Evolutionary conservation across 768 basidiomycete genomes (phyloP).

Genomic region (Panellus pusillus): DNA sequence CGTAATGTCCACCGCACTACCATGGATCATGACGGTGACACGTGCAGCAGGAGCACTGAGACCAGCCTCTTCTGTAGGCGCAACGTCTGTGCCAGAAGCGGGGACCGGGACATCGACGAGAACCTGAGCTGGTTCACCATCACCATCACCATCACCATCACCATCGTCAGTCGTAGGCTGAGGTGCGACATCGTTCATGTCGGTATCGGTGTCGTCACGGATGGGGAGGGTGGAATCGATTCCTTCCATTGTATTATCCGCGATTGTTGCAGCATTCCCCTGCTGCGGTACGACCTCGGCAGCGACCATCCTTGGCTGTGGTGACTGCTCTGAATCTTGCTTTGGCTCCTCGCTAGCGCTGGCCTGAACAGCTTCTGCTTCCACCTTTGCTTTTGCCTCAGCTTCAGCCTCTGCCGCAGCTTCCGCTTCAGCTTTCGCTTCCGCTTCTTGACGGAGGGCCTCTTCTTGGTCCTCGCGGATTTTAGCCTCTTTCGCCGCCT

Average conservation of each 20-base stretch:
- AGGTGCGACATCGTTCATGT: constrained; percentile 47
- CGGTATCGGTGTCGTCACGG: constrained; percentile 43
- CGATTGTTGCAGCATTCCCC: constrained; percentile 4
- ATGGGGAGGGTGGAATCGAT: constrained; percentile 21
- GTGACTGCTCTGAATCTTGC: constrained; percentile 14
- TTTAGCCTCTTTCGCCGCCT: constrained; percentile 58
- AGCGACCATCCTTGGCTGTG: constrained; percentile 14
- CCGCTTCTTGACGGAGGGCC: constrained; percentile 37
- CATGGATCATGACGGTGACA: constrained; percentile 88
- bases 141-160: neutral
- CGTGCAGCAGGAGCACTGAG: constrained; percentile 46
- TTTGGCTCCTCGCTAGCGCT: constrained; percentile 12
- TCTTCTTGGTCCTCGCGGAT: constrained; percentile 56
- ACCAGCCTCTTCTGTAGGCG: constrained; percentile 38
- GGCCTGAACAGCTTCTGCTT: constrained; percentile 25
- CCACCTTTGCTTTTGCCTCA: constrained; percentile 29
- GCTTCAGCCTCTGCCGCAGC: constrained; percentile 35
- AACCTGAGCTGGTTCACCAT: neutral
- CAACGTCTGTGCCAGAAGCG: constrained; percentile 29
- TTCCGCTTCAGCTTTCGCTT: constrained; percentile 39
- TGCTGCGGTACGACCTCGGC: constrained; percentile 10
- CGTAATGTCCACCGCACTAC: constrained; percentile 93
- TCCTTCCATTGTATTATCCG: constrained; percentile 36
- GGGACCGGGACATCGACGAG: constrained; percentile 25
- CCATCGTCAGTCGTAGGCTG: constrained; percentile 1